Evolutionary conservation across 2,329 filamentous ascomycete genomes (phyloP).

Genomic region (Epichloe elymi): DNA sequence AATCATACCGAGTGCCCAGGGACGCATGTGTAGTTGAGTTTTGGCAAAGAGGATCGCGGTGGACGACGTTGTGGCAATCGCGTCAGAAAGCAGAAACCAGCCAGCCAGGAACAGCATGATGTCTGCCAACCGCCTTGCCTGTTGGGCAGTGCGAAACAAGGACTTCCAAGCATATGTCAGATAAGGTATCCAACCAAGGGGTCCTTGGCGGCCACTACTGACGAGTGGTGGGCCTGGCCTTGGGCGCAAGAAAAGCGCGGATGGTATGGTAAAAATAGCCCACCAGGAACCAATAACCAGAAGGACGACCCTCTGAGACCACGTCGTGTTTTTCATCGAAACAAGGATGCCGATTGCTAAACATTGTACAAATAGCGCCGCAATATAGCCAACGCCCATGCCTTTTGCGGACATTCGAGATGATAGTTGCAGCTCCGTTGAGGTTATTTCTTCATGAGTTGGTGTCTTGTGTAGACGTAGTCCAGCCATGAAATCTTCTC

Average conservation of each 20-base stretch:
- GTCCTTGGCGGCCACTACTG: constrained; percentile 23
- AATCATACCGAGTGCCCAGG: constrained; percentile 79
- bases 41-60: constrained; percentile 95
- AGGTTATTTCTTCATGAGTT: constrained; percentile 38
- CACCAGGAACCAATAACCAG: constrained; percentile 87
- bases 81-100: constrained; percentile 92
- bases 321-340: constrained; percentile 60
- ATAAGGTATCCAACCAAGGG: constrained; percentile 49
- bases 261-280: constrained; percentile 80
- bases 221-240: constrained; percentile 75
- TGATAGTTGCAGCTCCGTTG: constrained; percentile 63
- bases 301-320: constrained; percentile 75
- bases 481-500: constrained; percentile 11
- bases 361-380: constrained; percentile 73
- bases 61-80: constrained; percentile 85
- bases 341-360: constrained; percentile 67
- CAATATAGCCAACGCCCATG: constrained; percentile 86
- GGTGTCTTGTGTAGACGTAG: constrained; percentile 24
- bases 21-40: constrained; percentile 79
- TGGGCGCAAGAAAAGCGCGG: constrained; percentile 74
- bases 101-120: constrained; percentile 69
- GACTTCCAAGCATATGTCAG: constrained; percentile 76
- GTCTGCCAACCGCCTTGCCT: constrained; percentile 60
- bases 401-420: constrained; percentile 86
- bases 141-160: constrained; percentile 63